Conservation (phyloP, 345 rosid species). For the Syzygium aqueum region DNA sequence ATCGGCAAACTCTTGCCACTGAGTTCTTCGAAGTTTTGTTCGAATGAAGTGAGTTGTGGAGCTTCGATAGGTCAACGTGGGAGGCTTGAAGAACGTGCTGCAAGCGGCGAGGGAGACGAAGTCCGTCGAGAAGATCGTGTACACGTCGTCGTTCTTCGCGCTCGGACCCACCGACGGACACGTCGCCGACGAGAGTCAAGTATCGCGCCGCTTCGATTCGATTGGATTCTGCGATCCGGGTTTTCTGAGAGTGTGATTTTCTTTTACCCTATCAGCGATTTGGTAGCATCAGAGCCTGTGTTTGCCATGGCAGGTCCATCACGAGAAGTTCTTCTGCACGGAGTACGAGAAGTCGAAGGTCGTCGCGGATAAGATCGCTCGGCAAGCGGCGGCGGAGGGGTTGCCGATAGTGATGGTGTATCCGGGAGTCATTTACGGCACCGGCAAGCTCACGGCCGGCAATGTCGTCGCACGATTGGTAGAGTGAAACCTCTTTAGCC, state of each 20-base stretch:
- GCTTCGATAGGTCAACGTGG: constrained; percentile 58
- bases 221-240: neutral
- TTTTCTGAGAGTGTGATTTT: neutral
- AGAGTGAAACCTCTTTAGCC: constrained; percentile 4
- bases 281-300: neutral
- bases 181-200: constrained; percentile 70
- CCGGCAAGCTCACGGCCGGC: constrained; percentile 76
- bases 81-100: constrained; percentile 68
- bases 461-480: constrained; percentile 71
- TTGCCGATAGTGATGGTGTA: constrained; percentile 54
- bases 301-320: constrained; percentile 36
- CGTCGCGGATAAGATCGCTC: constrained; percentile 65
- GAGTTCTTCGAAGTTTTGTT: neutral
- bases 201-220: neutral
- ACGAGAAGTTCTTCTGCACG: constrained; percentile 60
- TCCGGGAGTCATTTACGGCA: constrained; percentile 87
- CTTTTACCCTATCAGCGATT: neutral
- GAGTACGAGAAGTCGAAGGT: constrained; percentile 82
- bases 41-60: neutral
- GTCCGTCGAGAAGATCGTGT: constrained; percentile 49
- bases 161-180: constrained; percentile 80
- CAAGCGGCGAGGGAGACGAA: constrained; percentile 52
- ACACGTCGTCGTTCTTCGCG: constrained; percentile 89
- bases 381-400: constrained; percentile 61
- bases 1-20: neutral